These are phyloP conservation scores for Neofusicoccum kwambonambiense DNA, from an alignment of 2,329 filamentous ascomycete genomes.

Conservation along the genomic window DNA sequence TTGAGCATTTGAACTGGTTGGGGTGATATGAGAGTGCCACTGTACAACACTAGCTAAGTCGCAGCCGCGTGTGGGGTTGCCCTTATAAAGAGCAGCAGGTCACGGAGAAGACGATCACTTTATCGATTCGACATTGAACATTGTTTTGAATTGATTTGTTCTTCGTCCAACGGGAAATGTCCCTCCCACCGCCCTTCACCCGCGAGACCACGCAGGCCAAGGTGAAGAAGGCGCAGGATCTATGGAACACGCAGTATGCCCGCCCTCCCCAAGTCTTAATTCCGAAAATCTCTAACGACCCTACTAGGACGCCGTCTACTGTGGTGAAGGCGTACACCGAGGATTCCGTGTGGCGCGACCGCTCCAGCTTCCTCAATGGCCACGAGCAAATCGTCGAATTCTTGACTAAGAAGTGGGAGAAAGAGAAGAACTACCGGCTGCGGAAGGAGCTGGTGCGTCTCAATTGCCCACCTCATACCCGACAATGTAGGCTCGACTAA, in stretches of 20 bases:
- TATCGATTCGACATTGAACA: neutral
- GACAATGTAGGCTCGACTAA: neutral
- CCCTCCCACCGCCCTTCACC: slow-evolving; percentile 69
- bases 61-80: neutral
- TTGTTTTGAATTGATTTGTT: neutral
- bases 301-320: slow-evolving; percentile 58
- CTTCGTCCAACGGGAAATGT: slow-evolving; percentile 32
- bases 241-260: slow-evolving; percentile 73
- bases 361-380: slow-evolving; percentile 67
- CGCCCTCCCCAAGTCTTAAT: neutral
- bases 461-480: neutral
- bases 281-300: slow-evolving; percentile 19
- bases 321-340: slow-evolving; percentile 73
- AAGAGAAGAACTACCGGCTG: slow-evolving; percentile 69
- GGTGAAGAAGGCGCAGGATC: slow-evolving; percentile 79
- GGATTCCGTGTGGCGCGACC: slow-evolving; percentile 79
- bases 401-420: slow-evolving; percentile 70
- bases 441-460: slow-evolving; percentile 66
- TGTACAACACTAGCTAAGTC: neutral
- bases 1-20: no score
- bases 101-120: neutral
- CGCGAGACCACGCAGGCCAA: slow-evolving; percentile 69
- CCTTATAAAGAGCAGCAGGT: no score
- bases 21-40: no score
- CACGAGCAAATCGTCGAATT: slow-evolving; percentile 67